Evolutionary conservation across 2,329 filamentous ascomycete species (phyloP), one percentile per base, ranked within the genome.

Genomic region (Zymoseptoria tritici): DNA sequence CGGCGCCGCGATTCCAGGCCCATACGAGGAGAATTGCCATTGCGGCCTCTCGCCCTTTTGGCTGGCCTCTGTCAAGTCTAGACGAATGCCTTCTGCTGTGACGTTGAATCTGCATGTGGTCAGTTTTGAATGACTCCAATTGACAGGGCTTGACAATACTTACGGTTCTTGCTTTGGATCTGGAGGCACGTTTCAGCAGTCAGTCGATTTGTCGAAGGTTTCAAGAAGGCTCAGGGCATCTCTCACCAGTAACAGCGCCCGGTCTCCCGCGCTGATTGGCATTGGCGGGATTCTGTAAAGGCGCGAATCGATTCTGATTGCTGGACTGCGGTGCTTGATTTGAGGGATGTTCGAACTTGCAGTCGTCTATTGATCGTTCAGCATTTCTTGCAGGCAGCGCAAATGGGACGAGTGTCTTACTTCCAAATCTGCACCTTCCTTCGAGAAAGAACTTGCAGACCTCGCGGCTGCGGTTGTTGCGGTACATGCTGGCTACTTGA

Each of bases 1-100:
- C 0, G 92, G 92, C 1, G 88, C 85, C 67, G 91, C 84, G 68
- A 79, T 82, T 3, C 88, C 88, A 0, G 92, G 91, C 0, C 86
- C 90, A 73, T 96, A 97, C 21, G 88, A 83, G 1, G 92, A 96
- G 22, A 97, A 81, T 4, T 94, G 87, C 89, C 92, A 97, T 79
- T 84, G 77, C 19, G 93, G 93, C 8, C 83, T 81, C 61, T 94
- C 90, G 21, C 80, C 0, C 80, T 83, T 52, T 95, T 79, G 70
- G 95, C 91, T 57, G 53, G 57, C 59, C 58, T 46, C 46, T 6
- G 67, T 71, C 49, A 73, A 59, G 56, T 73, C 71, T 5, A 58
- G 29, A 31, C 57, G 80, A 66, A 95, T 87, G 2, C 75, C 76
- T 0, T 83, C 83, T 50, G 76, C 75, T n/a, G 76, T 82, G 49